Base-by-base conservation (phyloP, 148 eudicot genomes). In the Talinum fruticosum region DNA sequence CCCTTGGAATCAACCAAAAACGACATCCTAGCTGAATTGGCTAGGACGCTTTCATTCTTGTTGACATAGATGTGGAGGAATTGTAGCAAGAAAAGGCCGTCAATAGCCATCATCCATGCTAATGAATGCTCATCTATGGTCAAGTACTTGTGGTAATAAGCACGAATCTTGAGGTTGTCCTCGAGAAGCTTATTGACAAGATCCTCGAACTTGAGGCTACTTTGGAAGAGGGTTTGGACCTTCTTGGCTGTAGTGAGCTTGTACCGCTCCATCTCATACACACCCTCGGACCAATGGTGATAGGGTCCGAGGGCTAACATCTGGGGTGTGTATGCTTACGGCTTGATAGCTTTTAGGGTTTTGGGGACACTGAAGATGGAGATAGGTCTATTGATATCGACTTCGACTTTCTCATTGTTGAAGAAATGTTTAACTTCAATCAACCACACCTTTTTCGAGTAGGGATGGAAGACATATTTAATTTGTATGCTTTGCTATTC, bases 41-140 rank as follows among this genome's bases (percentile, higher is more conserved):
- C 35, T 65, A 26, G 71, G 73, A 34, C 57, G 38, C 64, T 15
- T 24, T 69, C n/a, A 38, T 61, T 59, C 70, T 67, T 62, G 66
- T 54, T 37, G 36, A 38, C 75, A 54, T 28, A 81, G 19, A 47
- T 45, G 12, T 77, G 78, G 28, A 84, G 76, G 34, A 86, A 81
- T 37, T 85, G 84, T 13, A 81, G 69, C 69, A 79, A 36, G 75
- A 84, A 86, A 8, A 72, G 75, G n/a, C 83, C 81, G 59, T 86
- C 88, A n/a, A 86, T 72, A 19, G 81, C 81, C 86, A 86, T 83
- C 69, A 86, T 76, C 86, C 86, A 86, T 6, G 82, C 81, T 36
- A 86, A 68, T 13, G 83, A 70, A 2, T 84, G 79, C 13, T 33
- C 66, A 26, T 75, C 71, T 38, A 76, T 67, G 35, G 35, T 72